Evolutionary conservation across 2,329 filamentous ascomycete genomes (phyloP), one percentile per base, ranked within the genome.

Genomic region (Torrubiella hemipterigena): DNA sequence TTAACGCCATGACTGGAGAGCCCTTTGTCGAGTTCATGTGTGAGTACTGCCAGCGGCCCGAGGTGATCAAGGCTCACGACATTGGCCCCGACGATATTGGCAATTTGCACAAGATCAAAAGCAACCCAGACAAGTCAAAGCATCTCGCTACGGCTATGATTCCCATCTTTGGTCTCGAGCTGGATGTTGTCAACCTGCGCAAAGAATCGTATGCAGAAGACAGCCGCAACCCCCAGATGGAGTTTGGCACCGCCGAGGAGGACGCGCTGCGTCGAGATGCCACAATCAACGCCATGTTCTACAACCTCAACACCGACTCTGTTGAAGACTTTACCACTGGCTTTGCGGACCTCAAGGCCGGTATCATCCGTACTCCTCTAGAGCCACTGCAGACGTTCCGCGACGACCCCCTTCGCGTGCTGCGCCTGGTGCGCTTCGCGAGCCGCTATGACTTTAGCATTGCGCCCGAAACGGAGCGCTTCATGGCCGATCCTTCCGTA

Each of bases 81-180:
- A 64, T 78, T 29, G 51, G 52, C 18, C 49, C 56, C 13, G 67
- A 69, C 31, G 77, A 78, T 34, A 65, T 91, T 32, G 78, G 81
- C 30, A 79, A 73, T 39, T 65, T 95, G 19, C 81, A 95, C 64
- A 93, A 85, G 54, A 89, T 95, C 42, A 79, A 81, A 31, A 80
- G 80, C 35, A 96, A 96, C 51, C 89, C 87, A 1, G 86, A 95
- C 47, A 95, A 94, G 59, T 94, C 86, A 14, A 96, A 96, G 58
- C 84, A 96, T 50, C 70, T 96, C 11, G 89, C 93, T 56, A 96
- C 89, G 0, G 82, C 85, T 29, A 93, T 85, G 8, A 85, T 82
- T 16, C 81, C 69, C 41, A 76, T 96, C 35, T 77, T 94, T 47
- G 85, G 81, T 1, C 67, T 93, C 29, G 89, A 96, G 48, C 71